Evolutionary conservation across 225 moss, liverwort and hornwort species (phyloP), one percentile per base, ranked within the genome.

Genomic region (Ulota crispa): DNA sequence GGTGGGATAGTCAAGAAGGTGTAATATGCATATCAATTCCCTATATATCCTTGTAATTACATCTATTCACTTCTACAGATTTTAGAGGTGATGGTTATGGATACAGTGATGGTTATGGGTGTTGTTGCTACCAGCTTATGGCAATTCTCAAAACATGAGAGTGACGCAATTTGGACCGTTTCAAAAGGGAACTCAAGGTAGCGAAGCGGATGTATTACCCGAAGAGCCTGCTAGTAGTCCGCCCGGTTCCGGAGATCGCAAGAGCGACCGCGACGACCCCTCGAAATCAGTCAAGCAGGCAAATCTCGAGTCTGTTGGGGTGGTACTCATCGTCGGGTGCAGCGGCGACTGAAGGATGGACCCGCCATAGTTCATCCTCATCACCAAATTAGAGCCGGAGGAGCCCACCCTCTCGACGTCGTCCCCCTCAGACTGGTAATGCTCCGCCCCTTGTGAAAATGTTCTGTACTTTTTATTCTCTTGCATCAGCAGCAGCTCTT

Each of bases 281-380:
- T 86, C 85, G 54, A 82, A 77, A 2, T 85, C 90, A 41, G 85
- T 81, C 54, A 84, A 52, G 77, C 75, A 82, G 37, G 80, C 59
- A 20, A 79, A 86, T 55, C 61, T 64, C 2, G 86, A 86, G 66
- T 71, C 50, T 6, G 54, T 0, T 45, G 28, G 39, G 80, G 73
- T 24, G 28, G 76, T 39, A 9, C 39, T 39, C 39, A 9, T 39
- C 39, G 13, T 39, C 27, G 79, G 78, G 39, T 83, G 79, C 15
- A 80, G 70, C 15, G 88, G 88, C 20, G 86, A 90, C 27, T 85
- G 71, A 62, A 88, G 64, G 12, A 85, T 85, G 14, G 88, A 83
- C 56, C 63, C 63, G 65, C 70, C n/a, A 19, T 60, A 39, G 39
- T 9, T 39, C 39, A 39, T 39, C 39, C 39, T 78, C 13, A 72